Base-by-base conservation (phyloP, 257 asterid species). In the Scutellaria minor region DNA sequence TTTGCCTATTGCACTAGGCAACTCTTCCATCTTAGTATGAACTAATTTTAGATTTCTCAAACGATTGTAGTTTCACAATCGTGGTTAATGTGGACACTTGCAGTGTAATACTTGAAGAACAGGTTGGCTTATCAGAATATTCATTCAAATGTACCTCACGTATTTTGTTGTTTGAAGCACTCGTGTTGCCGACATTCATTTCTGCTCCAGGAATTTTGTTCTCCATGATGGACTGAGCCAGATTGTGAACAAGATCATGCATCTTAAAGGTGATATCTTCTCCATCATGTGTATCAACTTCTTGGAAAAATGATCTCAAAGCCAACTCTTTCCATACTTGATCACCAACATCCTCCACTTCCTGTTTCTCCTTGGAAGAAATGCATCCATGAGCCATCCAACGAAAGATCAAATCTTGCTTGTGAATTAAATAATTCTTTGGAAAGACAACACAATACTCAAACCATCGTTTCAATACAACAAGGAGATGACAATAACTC, bases 401-500 rank as follows among this genome's bases (percentile, higher is more conserved):
- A 37, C 52, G 24, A 35, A 7, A 31, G 48, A 77, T 73, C 71
- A 73, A 59, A 1, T 54, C 14, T 22, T 1, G 4, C n/a, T 54
- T 54, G 0, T 7, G 0, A 56, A 56, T 22, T 11, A 0, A 0
- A 24, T 10, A 9, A 24, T 24, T 39, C 7, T 24, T 55, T 10
- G 41, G 76, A 72, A 66, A 75, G 50, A 75, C 42, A 0, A 81
- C 71, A 48, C 84, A 80, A 44, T 80, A 62, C 7, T 57, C 74
- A 61, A 72, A 80, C 63, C 81, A 76, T 3, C 14, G 66, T 52
- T 75, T 76, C 65, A 76, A 40, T 5, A 5, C 41, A 41, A 55
- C 18, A 52, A 75, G 78, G 50, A 80, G 81, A 60, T 72, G 72
- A 6, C 12, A 68, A 60, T 77, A 81, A 35, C 85, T 77, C 74